Evolutionary conservation across 1,284 basidiomycete genomes (phyloP), one percentile per base, ranked within the genome.

Genomic region (Sphagnurus paluster): DNA sequence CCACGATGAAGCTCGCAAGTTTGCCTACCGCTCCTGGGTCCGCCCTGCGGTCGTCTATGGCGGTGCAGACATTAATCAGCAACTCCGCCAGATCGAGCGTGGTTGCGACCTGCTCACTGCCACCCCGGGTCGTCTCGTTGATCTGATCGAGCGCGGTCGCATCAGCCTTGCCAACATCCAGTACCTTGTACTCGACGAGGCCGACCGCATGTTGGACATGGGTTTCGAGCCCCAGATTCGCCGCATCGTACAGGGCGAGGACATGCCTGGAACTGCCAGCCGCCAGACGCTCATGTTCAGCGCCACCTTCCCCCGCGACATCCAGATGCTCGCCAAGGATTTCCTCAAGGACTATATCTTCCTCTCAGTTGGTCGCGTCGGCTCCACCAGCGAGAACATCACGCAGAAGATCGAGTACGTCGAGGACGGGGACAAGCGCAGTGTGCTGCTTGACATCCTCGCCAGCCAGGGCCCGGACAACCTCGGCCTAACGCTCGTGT

Each of bases 151-250:
- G 73, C 91, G 97, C 63, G 96, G 96, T 30, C 86, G 92, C 52
- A 98, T 99, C 77, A 93, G 89, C 64, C 82, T 99, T 49, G 84
- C 91, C 60, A 98, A 98, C 73, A 89, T 99, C 71, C 89, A 92
- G 60, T 99, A 97, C 74, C 87, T 99, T 44, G 97, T 99, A 26
- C 88, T 99, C 49, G 97, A 99, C 63, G 97, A 99, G 75, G 97
- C 96, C 52, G 97, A 99, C 76, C 91, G 96, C 64, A 99, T 99
- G 96, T 82, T 99, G 61, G 96, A 99, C 77, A 99, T 99, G 96
- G 96, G 96, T 90, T 99, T 99, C 80, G 96, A 99, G 73, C 97
- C 97, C 51, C 96, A 99, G 73, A 99, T 99, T 63, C 85, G 96
- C 55, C 82, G 94, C 41, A 99, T 99, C 65, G 97, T 99, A 24